Percentiles rank a stretch among this genome's conserved stretches.
Conservation (phyloP, 805 yeast species). For the Dipodascopsis uninucleata region DNA sequence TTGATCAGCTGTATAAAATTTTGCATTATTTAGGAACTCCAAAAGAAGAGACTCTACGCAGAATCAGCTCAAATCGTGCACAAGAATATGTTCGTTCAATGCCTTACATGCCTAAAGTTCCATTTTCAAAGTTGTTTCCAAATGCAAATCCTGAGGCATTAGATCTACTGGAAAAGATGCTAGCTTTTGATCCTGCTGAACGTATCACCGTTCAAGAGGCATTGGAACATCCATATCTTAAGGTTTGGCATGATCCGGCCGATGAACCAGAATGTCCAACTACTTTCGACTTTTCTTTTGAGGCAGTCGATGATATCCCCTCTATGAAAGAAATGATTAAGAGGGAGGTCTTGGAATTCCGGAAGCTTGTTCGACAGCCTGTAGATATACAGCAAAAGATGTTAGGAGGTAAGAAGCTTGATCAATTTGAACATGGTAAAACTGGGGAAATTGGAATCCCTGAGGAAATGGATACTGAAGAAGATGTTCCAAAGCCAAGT, state of each 20-base stretch:
- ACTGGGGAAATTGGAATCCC: slow-evolving; percentile 33
- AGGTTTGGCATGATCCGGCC: slow-evolving; percentile 87
- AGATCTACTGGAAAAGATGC: slow-evolving; percentile 71
- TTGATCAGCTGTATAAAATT: slow-evolving; percentile 88
- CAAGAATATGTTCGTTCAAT: slow-evolving; percentile 85
- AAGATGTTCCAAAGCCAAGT: slow-evolving; percentile 32
- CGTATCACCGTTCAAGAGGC: slow-evolving; percentile 89
- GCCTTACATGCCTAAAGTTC: slow-evolving; percentile 76
- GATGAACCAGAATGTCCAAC: slow-evolving; percentile 78
- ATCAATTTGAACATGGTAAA: background rate
- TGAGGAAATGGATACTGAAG: slow-evolving; percentile 30
- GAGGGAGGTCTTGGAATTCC: slow-evolving; percentile 72
- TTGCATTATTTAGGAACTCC: slow-evolving; percentile 91
- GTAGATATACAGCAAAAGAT: slow-evolving; percentile 51
- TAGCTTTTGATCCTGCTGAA: slow-evolving; percentile 79
- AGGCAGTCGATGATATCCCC: slow-evolving; percentile 74
- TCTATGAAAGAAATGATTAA: slow-evolving; percentile 71
- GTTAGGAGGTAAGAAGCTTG: slow-evolving; percentile 34
- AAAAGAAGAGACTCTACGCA: slow-evolving; percentile 58
- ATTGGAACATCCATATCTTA: slow-evolving; percentile 78
- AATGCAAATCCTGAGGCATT: slow-evolving; percentile 79
- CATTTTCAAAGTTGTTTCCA: slow-evolving; percentile 71
- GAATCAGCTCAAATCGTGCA: slow-evolving; percentile 77
- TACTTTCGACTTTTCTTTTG: slow-evolving; percentile 84
- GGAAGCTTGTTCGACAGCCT: slow-evolving; percentile 79